A percentile compares a stretch with the other conserved stretches of the same genome.
Conservation (phyloP, 257 asterid genomes). For the Craterostigma plantagineum region DNA sequence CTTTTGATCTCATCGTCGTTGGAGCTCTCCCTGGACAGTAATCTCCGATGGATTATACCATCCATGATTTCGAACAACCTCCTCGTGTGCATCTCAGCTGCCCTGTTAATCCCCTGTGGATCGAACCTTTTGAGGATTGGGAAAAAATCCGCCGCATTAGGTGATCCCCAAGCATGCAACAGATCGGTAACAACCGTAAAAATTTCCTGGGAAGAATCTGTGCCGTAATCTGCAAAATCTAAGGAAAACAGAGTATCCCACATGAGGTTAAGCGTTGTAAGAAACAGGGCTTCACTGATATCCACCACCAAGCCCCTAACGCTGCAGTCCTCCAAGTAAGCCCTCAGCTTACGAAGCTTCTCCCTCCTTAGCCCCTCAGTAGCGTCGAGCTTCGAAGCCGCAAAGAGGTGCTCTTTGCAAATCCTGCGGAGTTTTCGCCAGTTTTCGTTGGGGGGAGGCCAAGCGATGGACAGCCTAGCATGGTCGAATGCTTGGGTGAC, state of each 20-base stretch:
- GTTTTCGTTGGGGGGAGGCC: conserved; percentile 6
- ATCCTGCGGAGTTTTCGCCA: conserved; percentile 16
- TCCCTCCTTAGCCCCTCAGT: conserved; percentile 7
- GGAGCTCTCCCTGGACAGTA: not conserved
- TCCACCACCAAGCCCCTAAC: conserved; percentile 7
- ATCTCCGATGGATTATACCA: conserved; percentile 8
- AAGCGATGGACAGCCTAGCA: conserved; percentile 8
- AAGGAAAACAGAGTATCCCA: conserved; percentile 12
- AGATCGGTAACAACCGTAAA: conserved; percentile 8
- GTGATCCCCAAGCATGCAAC: not conserved
- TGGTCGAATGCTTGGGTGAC: conserved; percentile 8
- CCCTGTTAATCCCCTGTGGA: conserved; percentile 8
- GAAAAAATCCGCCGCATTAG: conserved; percentile 12
- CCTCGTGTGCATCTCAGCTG: not conserved
- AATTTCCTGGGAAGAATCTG: conserved; percentile 8
- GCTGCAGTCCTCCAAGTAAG: conserved; percentile 1
- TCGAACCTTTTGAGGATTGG: conserved; percentile 8
- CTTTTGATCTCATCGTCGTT: too few species aligned
- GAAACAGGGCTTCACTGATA: conserved; percentile 7
- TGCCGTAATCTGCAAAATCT: conserved; percentile 12
- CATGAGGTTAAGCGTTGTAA: conserved; percentile 12
- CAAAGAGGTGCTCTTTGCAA: conserved; percentile 14
- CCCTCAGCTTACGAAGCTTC: conserved; percentile 10
- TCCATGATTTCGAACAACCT: conserved; percentile 9
- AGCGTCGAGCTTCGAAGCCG: conserved; percentile 8